Evolutionary conservation across 169 alveolate species (phyloP), one percentile per base, ranked within the genome.

Genomic region (Eimeria acervulina): DNA sequence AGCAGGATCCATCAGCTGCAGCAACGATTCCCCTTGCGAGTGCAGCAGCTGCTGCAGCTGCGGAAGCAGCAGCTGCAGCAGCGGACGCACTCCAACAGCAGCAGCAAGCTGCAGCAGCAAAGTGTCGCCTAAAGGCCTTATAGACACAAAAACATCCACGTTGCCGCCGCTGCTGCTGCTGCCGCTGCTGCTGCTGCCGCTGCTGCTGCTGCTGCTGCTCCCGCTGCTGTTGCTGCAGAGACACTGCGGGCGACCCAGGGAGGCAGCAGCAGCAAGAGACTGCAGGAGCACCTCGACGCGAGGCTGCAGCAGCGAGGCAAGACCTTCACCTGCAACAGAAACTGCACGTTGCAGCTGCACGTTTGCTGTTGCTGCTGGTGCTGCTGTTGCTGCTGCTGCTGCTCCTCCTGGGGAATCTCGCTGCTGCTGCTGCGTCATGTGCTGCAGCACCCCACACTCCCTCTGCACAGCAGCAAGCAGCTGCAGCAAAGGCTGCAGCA

Each of bases 401-500:
- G 78, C 78, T 68, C 42, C 42, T 68, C 13, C 42, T 4, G 36
- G 36, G 42, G 78, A 2, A n/a, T 26, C 78, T 68, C 42, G 81
- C n/a, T 38, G 47, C 87, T 74, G 87, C 47, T 38, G 87, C 61
- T 33, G 87, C 31, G 55, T 33, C 87, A 31, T 13, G 59, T 74
- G 87, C 87, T 74, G 87, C 87, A 74, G 55, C 55, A 40, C 10
- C n/a, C n/a, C 61, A 33, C 59, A 13, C 55, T 74, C 87, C n/a
- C 59, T 3, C 31, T 59, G 47, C 36, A 17, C 55, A 36, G 87
- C 87, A 74, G 87, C 87, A 38, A 74, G 55, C 87, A 74, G 87
- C 87, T 74, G 87, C 87, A 74, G 87, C 87, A 74, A n/a, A 2
- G 87, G 87, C 55, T n/a, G 87, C 47, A 74, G 87, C 61, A 74